Conservation (phyloP, 345 rosid genomes). For the Aquilaria yunnanensis region DNA sequence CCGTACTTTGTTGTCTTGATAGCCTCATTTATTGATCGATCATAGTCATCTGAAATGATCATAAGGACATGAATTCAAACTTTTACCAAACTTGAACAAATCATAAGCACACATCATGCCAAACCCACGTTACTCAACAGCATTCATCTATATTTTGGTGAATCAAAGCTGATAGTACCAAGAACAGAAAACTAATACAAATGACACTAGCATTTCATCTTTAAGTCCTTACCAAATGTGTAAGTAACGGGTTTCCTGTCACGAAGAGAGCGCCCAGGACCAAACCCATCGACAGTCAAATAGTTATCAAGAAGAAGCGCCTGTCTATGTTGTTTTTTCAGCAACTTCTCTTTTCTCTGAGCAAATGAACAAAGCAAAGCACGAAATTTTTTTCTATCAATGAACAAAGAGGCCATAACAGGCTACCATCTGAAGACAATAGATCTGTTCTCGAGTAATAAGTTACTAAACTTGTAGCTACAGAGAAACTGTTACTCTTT, state of each 20-base stretch:
- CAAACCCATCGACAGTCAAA: slow-evolving; percentile 62
- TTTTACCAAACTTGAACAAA: background rate
- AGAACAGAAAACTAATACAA: too few species aligned
- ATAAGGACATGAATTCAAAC: slow-evolving; percentile 4
- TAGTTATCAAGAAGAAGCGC: slow-evolving; percentile 81
- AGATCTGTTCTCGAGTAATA: background rate
- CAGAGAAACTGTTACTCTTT: slow-evolving; percentile 4
- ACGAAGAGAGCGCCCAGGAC: slow-evolving; percentile 83
- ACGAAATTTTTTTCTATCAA: slow-evolving; percentile 18
- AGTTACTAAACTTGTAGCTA: background rate
- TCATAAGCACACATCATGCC: background rate
- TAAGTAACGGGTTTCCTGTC: slow-evolving; percentile 94
- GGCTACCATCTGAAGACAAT: background rate
- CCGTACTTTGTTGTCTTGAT: slow-evolving; percentile 89
- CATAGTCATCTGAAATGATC: slow-evolving; percentile 89
- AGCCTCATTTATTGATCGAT: slow-evolving; percentile 96
- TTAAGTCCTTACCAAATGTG: slow-evolving; percentile 68
- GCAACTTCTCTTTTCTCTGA: slow-evolving; percentile 78
- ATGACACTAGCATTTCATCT: slow-evolving; percentile 2
- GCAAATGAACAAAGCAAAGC: slow-evolving; percentile 9
- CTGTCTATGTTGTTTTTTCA: slow-evolving; percentile 93
- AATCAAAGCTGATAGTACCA: too few species aligned
- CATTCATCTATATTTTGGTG: too few species aligned
- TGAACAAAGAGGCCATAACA: background rate
- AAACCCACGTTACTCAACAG: too few species aligned